Percentiles rank a stretch among this genome's conserved stretches.
Conservation (phyloP, 2,329 filamentous ascomycete genomes). For the Epichloe festucae region DNA sequence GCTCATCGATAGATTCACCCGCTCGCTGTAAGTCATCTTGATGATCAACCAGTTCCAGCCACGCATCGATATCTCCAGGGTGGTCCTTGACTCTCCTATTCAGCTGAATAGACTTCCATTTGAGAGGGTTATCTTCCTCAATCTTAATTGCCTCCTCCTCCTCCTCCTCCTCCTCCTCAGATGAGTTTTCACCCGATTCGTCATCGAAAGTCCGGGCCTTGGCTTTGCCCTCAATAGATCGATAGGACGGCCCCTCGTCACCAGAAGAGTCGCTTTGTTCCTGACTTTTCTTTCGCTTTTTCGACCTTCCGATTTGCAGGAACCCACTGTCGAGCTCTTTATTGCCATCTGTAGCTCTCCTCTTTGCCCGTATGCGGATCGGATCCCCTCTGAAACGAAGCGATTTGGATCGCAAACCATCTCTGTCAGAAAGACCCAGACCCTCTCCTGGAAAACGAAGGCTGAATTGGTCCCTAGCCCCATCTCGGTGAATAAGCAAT, state of each 20-base stretch:
- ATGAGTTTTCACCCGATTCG: slow-evolving; percentile 35
- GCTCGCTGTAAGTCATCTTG: slow-evolving; percentile 55
- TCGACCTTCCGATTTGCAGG: slow-evolving; percentile 29
- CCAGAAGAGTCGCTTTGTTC: slow-evolving; percentile 27
- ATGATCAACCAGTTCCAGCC: slow-evolving; percentile 67
- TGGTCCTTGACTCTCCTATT: slow-evolving; percentile 49
- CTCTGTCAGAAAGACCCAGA: slow-evolving; percentile 25
- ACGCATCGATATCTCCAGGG: slow-evolving; percentile 55
- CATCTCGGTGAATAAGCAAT: slow-evolving; percentile 54
- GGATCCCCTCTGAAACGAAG: slow-evolving; percentile 24
- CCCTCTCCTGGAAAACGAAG: slow-evolving; percentile 32
- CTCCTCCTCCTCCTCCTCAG: slow-evolving; percentile 11
- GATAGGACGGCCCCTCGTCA: slow-evolving; percentile 43
- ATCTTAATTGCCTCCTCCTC: slow-evolving; percentile 21
- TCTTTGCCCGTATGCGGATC: slow-evolving; percentile 25
- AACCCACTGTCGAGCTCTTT: slow-evolving; percentile 30
- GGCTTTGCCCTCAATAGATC: slow-evolving; percentile 52
- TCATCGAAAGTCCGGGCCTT: slow-evolving; percentile 36
- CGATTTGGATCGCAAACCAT: slow-evolving; percentile 31
- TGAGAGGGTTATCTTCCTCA: slow-evolving; percentile 31
- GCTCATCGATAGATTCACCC: slow-evolving; percentile 29
- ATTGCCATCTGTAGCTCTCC: slow-evolving; percentile 5
- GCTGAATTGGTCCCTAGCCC: slow-evolving; percentile 42
- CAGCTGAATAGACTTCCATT: slow-evolving; percentile 46
- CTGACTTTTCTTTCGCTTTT: slow-evolving; percentile 27